Evolutionary conservation across 805 yeast species (phyloP), one percentile per base, ranked within the genome.

Genomic region (Myxozyma mucilagina): DNA sequence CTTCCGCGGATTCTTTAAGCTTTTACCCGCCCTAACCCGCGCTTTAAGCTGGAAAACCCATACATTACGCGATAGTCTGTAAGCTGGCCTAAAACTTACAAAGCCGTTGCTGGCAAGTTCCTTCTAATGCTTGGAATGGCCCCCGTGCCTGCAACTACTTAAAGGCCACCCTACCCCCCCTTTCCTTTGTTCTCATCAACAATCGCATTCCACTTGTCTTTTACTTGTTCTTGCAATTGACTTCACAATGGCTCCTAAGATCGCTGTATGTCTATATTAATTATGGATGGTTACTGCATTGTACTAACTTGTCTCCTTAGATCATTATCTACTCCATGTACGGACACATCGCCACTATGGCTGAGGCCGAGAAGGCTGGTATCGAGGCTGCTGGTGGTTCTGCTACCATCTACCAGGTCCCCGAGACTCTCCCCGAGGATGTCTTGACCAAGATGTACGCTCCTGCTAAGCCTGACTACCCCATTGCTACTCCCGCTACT

Each of bases 401-500:
- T 13, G 96, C 89, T 20, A 87, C 83, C 62, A 75, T 90, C 62
- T 89, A 74, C 76, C 90, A 87, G 79, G 84, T 90, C 43, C 82
- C 89, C 61, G 96, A 89, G 75, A 89, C 96, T 41, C 78, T 90
- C 61, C 70, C 85, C 13, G 82, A 79, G 32, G 87, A 84, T 13
- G 80, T 85, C 18, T 76, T 89, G 60, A 72, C 72, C 20, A 61
- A 72, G 60, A 76, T 89, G 78, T 82, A 84, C 67, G 76, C 92
- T 39, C 84, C 89, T 47, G 79, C 82, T 57, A 84, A 84, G 73
- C 84, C 87, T 61, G 80, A 75, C 60, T 76, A 80, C 73, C 92
- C 94, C 67, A 77, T 82, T 70, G 89, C 89, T 54, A 79, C 87
- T 14, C 69, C 74, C 9, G 87, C 82, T 20, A 80, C 84, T 18